A percentile compares a stretch with the other conserved stretches of the same genome.
Conservation (phyloP, 108 stramenopile species). For the Poteriospumella lacustris region DNA sequence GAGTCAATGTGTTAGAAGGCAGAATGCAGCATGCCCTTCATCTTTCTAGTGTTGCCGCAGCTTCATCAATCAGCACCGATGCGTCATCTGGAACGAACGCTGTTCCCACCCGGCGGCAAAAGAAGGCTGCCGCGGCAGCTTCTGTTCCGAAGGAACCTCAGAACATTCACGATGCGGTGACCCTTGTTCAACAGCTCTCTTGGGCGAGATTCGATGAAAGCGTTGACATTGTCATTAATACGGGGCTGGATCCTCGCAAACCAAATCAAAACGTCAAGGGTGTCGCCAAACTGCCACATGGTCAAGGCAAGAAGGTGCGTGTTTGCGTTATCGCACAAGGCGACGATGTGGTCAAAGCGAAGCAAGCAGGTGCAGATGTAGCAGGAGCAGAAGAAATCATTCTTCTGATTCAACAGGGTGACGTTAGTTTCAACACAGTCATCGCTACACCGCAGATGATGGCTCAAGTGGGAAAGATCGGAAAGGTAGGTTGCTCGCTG, state of each 20-base stretch:
- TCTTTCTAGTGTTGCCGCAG: too few species aligned
- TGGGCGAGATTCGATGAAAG: constrained; percentile 57
- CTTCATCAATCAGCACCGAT: too few species aligned
- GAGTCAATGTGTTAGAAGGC: too few species aligned
- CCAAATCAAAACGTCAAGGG: constrained; percentile 83
- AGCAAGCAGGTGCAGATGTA: constrained; percentile 63
- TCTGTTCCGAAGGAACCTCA: too few species aligned
- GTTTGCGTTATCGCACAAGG: constrained; percentile 78
- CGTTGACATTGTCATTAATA: constrained; percentile 72
- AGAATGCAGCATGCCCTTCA: too few species aligned
- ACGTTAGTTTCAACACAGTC: constrained; percentile 62
- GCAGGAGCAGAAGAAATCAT: constrained; percentile 79
- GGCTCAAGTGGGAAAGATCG: constrained; percentile 66
- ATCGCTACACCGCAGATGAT: constrained; percentile 80
- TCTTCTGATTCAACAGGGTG: constrained; percentile 65
- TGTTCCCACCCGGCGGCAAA: too few species aligned
- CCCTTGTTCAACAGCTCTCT: too few species aligned
- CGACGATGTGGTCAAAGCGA: constrained; percentile 58
- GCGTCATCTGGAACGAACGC: too few species aligned
- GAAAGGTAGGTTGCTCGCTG: constrained; percentile 50
- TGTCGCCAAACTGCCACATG: constrained; percentile 73
- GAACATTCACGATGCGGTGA: too few species aligned
- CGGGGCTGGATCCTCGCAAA: constrained; percentile 87
- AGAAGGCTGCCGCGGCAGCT: too few species aligned
- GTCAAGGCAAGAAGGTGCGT: constrained; percentile 74